Percentiles rank a stretch among this genome's conserved stretches.
Conservation (phyloP, 768 basidiomycete species). For the Symmetrospora coprosmae region DNA sequence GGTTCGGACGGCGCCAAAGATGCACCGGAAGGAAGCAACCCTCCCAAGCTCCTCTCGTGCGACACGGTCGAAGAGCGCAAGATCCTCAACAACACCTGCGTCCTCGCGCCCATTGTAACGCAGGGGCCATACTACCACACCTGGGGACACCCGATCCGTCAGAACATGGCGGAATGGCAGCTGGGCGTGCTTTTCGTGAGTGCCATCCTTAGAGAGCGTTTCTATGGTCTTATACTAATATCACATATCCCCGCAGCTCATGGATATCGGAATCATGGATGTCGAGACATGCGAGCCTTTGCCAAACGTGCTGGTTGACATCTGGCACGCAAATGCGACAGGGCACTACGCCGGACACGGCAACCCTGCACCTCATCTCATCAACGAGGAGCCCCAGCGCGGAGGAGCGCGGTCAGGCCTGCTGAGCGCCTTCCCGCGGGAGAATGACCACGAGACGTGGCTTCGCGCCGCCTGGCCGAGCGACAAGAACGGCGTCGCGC, state of each 20-base stretch:
- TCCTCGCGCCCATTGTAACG: slow-evolving; percentile 24
- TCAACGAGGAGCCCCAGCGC: slow-evolving; percentile 32
- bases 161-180: slow-evolving; percentile 37
- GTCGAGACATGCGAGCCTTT: slow-evolving; percentile 36
- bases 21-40: slow-evolving; percentile 15
- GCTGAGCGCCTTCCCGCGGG: slow-evolving; percentile 34
- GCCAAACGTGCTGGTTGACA: slow-evolving; percentile 33
- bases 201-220: too few species aligned
- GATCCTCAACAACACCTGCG: slow-evolving; percentile 36
- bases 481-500: slow-evolving; percentile 35
- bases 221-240: neutral
- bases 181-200: slow-evolving; percentile 34
- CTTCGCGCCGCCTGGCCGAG: slow-evolving; percentile 35
- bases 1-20: slow-evolving; percentile 1
- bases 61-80: slow-evolving; percentile 27
- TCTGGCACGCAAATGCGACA: slow-evolving; percentile 35
- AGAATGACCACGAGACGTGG: slow-evolving; percentile 36
- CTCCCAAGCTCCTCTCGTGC: slow-evolving; percentile 28
- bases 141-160: slow-evolving; percentile 35
- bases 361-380: slow-evolving; percentile 29
- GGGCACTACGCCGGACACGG: slow-evolving; percentile 36
- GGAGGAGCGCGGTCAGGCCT: slow-evolving; percentile 34
- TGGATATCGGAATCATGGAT: slow-evolving; percentile 37
- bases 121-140: slow-evolving; percentile 28
- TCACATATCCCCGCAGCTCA: slow-evolving; percentile 22